A percentile compares a stretch with the other conserved stretches of the same genome.
phyloP scores from a whole-genome alignment of 768 basidiomycete species.

The Clitopilus passeckerianus region DNA sequence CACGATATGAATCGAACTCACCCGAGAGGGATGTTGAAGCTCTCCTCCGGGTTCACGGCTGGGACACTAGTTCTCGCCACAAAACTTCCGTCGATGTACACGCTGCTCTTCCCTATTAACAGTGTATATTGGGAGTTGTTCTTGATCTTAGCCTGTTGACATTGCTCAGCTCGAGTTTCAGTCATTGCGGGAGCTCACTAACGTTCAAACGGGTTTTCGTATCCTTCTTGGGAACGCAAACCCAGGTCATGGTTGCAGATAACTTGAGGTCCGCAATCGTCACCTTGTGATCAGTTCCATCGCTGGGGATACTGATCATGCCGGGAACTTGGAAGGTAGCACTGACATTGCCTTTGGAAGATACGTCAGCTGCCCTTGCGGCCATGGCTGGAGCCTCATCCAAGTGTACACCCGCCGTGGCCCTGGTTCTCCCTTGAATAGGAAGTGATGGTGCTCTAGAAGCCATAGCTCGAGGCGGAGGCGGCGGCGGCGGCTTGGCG shows the following conservation, averaged over 20 bases:
- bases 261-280: constrained; percentile 6
- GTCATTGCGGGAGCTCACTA: no score
- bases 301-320: constrained; percentile 9
- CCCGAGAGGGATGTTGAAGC: constrained; percentile 24
- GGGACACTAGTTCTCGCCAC: constrained; percentile 18
- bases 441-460: neutral
- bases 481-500: no score
- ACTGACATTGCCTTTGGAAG: constrained; percentile 5
- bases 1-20: neutral
- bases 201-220: constrained; percentile 5
- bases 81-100: constrained; percentile 27
- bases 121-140: constrained; percentile 21
- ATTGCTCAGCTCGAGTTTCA: no score
- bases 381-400: neutral
- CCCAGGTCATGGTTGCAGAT: constrained; percentile 8
- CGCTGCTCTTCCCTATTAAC: constrained; percentile 15
- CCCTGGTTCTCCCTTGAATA: no score
- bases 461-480: no score
- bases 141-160: constrained; percentile 18
- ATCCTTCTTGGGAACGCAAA: constrained; percentile 3
- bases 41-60: constrained; percentile 20
- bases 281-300: constrained; percentile 7
- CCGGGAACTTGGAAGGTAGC: constrained; percentile 10
- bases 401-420: no score
- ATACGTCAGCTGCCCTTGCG: neutral